These are phyloP conservation scores for Leucogyrophana mollusca DNA, from an alignment of 768 basidiomycete species.

Conservation along the genomic window DNA sequence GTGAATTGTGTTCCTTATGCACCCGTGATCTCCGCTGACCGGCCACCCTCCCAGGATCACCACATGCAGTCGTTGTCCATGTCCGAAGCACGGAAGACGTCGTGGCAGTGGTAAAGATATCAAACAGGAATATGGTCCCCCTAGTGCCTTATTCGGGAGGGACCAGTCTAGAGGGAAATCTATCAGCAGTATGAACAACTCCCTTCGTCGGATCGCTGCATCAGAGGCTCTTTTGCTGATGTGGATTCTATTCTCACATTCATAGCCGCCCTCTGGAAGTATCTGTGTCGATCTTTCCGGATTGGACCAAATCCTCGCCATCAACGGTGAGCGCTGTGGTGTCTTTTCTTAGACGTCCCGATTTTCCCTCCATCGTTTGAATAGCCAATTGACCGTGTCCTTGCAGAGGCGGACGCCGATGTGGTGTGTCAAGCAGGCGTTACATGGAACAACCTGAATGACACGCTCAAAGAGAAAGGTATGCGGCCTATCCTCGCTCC, in stretches of 20 bases:
- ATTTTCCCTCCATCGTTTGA: neutral
- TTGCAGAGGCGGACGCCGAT: constrained; percentile 63
- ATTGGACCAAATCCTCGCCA: constrained; percentile 59
- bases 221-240: neutral
- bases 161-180: constrained; percentile 83
- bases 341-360: neutral
- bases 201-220: neutral
- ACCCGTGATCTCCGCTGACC: constrained; percentile 5
- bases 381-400: constrained; percentile 1
- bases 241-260: neutral
- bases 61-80: constrained; percentile 43
- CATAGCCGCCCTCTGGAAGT: constrained; percentile 34
- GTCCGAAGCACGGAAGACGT: constrained; percentile 75
- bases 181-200: constrained; percentile 52
- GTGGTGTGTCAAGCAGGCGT: constrained; percentile 70
- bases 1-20: constrained; percentile 32
- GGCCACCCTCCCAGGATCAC: constrained; percentile 4
- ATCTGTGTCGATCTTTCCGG: constrained; percentile 59
- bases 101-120: constrained; percentile 69
- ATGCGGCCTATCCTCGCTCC: neutral
- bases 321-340: constrained; percentile 41
- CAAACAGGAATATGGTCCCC: constrained; percentile 66
- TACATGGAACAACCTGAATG: constrained; percentile 76
- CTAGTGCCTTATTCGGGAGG: constrained; percentile 79
- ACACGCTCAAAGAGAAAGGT: constrained; percentile 57